phyloP scores from a whole-genome alignment of 2,329 filamentous ascomycete genomes.

The Aureobasidium sp. region DNA sequence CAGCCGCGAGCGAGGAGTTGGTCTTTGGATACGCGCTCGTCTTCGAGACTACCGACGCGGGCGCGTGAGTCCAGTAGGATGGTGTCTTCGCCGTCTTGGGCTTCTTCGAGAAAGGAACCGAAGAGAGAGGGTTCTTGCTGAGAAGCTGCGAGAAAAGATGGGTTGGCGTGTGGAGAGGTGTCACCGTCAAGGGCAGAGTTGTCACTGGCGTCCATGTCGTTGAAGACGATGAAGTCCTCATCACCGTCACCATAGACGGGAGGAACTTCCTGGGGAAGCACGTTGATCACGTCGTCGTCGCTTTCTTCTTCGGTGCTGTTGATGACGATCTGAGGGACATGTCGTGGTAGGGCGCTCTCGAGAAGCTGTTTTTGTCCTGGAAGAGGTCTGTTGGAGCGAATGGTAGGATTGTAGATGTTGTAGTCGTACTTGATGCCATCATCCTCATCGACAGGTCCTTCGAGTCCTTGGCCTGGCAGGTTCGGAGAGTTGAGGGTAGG shows the following conservation, averaged over 20 bases:
- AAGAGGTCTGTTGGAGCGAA: neutral
- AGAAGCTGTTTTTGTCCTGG: neutral
- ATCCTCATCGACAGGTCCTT: neutral
- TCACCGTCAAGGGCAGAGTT: neutral
- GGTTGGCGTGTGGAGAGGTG: neutral
- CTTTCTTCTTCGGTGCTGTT: neutral
- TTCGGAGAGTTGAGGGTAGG: neutral
- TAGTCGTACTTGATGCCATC: neutral
- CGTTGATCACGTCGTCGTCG: neutral
- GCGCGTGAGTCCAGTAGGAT: neutral
- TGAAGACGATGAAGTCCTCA: conserved; percentile 1
- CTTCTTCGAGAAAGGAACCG: neutral
- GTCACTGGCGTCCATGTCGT: neutral
- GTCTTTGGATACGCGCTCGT: neutral
- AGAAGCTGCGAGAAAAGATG: neutral
- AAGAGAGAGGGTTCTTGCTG: neutral
- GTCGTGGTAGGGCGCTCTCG: neutral
- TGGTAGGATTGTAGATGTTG: neutral
- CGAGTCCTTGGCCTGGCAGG: neutral
- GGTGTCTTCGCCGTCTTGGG: neutral
- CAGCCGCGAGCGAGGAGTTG: conserved; percentile 36
- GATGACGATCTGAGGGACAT: neutral
- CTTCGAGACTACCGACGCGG: conserved; percentile 8
- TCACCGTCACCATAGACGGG: neutral
- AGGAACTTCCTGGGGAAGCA: neutral